phyloP scores from a whole-genome alignment of 176 grass and related monocot genomes.

The Carex scoparia region DNA sequence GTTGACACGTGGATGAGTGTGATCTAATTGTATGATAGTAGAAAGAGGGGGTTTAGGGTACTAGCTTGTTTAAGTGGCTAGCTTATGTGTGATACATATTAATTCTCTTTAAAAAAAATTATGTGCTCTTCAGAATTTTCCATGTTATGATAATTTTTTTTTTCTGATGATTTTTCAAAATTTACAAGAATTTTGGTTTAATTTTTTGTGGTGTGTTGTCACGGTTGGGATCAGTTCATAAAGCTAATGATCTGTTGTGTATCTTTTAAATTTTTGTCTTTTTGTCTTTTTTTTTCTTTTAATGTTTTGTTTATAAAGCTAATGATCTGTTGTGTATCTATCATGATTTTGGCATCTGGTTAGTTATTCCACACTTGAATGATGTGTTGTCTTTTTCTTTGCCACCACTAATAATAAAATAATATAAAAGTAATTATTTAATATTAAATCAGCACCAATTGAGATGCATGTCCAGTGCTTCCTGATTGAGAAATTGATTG shows the following conservation, averaged over 20 bases:
- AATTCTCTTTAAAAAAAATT: neutral
- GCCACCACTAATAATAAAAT: neutral
- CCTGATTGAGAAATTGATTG: neutral
- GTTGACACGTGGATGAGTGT: constrained; percentile 7
- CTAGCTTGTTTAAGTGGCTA: neutral
- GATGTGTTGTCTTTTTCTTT: neutral
- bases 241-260: neutral
- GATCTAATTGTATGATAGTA: constrained; percentile 12
- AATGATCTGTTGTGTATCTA: neutral
- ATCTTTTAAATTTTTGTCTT: too few species aligned
- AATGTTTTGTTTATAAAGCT: neutral
- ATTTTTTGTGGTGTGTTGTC: neutral
- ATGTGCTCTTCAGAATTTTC: too few species aligned
- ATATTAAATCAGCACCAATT: neutral
- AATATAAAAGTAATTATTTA: neutral
- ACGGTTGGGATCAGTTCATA: neutral
- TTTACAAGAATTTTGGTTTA: neutral
- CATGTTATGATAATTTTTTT: neutral
- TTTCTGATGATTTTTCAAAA: neutral
- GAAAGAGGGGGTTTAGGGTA: neutral
- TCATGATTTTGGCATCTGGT: neutral
- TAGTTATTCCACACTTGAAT: neutral
- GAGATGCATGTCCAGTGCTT: too few species aligned
- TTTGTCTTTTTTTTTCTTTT: too few species aligned
- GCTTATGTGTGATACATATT: constrained; percentile 1